A percentile compares a stretch with the other conserved stretches of the same genome.
These are phyloP conservation scores for Ogataea thermomethanolica DNA, from an alignment of 805 yeast genomes.

Conservation along the genomic window DNA sequence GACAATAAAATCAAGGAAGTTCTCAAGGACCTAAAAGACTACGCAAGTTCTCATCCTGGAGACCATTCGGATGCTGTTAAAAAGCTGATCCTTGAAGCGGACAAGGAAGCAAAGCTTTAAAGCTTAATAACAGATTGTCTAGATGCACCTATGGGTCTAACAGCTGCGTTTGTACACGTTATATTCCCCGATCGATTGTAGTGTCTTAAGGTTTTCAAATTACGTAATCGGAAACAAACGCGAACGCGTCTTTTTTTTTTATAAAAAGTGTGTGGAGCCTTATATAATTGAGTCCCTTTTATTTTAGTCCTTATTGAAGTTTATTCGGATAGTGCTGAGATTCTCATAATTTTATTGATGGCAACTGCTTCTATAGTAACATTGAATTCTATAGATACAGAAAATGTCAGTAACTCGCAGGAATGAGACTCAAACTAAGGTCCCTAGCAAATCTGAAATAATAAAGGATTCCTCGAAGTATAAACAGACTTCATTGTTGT, in stretches of 20 bases:
- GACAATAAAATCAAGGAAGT: slow-evolving; percentile 23
- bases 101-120: slow-evolving; percentile 10
- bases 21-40: slow-evolving; percentile 23
- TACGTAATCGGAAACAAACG: not conserved
- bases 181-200: not conserved
- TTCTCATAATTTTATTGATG: no score
- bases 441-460: not conserved
- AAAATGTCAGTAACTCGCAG: not conserved
- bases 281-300: not conserved
- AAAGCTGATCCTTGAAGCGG: slow-evolving; percentile 24
- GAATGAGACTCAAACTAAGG: not conserved
- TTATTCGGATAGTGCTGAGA: no score
- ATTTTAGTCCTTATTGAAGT: no score
- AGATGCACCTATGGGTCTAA: not conserved
- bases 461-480: slow-evolving; percentile 8
- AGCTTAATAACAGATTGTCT: no score
- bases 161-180: not conserved
- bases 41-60: slow-evolving; percentile 16
- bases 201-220: not conserved
- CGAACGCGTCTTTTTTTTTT: not conserved
- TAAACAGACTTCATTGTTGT: slow-evolving; percentile 32
- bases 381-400: no score
- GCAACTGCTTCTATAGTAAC: no score
- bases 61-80: slow-evolving; percentile 21
- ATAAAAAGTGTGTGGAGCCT: not conserved